phyloP scores from a whole-genome alignment of 208 protist species.

The Leishmania mexicana region DNA sequence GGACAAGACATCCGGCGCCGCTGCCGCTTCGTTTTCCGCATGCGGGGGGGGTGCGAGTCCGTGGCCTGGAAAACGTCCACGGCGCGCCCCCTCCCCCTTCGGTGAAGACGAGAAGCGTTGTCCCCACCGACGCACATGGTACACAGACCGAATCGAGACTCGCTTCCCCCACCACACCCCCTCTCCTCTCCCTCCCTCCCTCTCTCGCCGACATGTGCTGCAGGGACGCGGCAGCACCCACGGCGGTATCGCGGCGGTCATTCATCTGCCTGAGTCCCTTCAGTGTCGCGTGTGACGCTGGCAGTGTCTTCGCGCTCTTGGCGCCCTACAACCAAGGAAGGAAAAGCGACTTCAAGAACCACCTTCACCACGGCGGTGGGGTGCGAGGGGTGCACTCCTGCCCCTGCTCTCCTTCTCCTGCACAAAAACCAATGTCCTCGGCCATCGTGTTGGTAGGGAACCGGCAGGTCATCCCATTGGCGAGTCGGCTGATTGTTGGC shows the following conservation, averaged over 20 bases:
- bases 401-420: neutral
- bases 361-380: neutral
- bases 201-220: neutral
- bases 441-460: constrained; percentile 35
- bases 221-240: neutral
- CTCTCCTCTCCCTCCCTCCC: neutral
- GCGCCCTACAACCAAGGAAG: neutral
- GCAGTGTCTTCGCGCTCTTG: neutral
- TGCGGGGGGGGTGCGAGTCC: too few relatives aligned
- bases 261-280: neutral
- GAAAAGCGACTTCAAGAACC: neutral
- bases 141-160: neutral
- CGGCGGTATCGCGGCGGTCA: neutral
- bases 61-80: neutral
- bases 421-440: constrained; percentile 33
- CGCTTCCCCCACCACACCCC: neutral
- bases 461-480: constrained; percentile 41
- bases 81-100: neutral
- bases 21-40: neutral
- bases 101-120: neutral
- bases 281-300: neutral
- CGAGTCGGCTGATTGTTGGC: constrained; percentile 55
- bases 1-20: neutral
- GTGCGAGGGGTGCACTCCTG: neutral
- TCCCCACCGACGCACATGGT: neutral